These are phyloP conservation scores for Alternaria brassicae DNA, from an alignment of 2,329 filamentous ascomycete species.

Conservation along the genomic window DNA sequence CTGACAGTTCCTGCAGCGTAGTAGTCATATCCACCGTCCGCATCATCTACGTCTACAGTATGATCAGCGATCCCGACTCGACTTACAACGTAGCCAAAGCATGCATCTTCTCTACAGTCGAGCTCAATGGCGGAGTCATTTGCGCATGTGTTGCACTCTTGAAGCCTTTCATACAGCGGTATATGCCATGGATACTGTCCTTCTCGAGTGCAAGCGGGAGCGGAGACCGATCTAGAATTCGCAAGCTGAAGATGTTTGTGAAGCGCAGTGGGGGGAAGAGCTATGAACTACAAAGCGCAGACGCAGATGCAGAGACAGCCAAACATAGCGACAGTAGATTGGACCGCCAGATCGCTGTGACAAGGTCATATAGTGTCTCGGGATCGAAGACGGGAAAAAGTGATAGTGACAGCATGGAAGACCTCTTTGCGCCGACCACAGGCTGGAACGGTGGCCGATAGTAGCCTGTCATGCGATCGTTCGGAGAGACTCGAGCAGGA, in stretches of 20 bases:
- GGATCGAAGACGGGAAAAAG: slow-evolving; percentile 7
- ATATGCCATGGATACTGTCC: slow-evolving; percentile 21
- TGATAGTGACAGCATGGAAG: slow-evolving; percentile 19
- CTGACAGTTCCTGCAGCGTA: slow-evolving; percentile 15
- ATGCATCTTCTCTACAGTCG: slow-evolving; percentile 27
- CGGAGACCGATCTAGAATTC: slow-evolving; percentile 8
- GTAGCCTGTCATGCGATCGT: background rate
- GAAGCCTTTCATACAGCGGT: slow-evolving; percentile 24
- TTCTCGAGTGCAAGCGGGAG: slow-evolving; percentile 15
- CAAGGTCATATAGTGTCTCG: slow-evolving; percentile 16
- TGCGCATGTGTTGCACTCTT: slow-evolving; percentile 24
- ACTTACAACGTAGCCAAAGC: slow-evolving; percentile 29
- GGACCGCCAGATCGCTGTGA: slow-evolving; percentile 16
- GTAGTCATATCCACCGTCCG: slow-evolving; percentile 27
- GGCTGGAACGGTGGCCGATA: slow-evolving; percentile 15
- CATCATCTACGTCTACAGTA: slow-evolving; percentile 29
- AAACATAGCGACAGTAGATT: background rate
- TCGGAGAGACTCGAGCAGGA: background rate
- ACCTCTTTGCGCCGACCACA: slow-evolving; percentile 13
- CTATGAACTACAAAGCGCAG: slow-evolving; percentile 12
- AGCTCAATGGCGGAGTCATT: slow-evolving; percentile 30
- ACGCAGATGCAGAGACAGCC: background rate
- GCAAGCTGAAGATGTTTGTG: slow-evolving; percentile 14
- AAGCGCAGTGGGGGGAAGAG: slow-evolving; percentile 10
- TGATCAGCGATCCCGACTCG: slow-evolving; percentile 24